Evolutionary conservation across 352 stramenopile species (phyloP).

Genomic region (Phytophthora rubi): DNA sequence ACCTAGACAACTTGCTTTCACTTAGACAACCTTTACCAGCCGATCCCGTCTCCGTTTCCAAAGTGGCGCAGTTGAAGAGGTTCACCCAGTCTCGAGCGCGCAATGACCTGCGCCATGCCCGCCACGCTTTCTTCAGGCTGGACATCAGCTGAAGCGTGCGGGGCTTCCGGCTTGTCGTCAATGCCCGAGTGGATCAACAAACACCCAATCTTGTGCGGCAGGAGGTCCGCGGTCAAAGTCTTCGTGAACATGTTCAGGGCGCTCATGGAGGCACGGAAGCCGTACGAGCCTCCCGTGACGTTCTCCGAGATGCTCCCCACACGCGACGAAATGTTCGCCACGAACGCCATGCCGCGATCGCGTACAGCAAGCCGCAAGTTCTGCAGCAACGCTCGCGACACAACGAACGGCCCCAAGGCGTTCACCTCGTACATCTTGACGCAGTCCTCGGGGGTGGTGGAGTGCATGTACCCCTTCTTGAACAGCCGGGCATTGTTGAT

Average conservation of each 20-base stretch:
- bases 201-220: constrained; percentile 59
- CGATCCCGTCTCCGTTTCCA: constrained; percentile 54
- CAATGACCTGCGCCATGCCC: constrained; percentile 62
- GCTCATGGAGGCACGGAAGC: constrained; percentile 80
- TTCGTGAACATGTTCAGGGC: constrained; percentile 82
- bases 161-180: constrained; percentile 61
- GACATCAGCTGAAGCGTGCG: constrained; percentile 38
- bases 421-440: constrained; percentile 76
- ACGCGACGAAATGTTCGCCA: constrained; percentile 59
- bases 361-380: constrained; percentile 51
- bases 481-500: constrained; percentile 79
- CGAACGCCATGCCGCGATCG: constrained; percentile 50
- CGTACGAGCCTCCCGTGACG: constrained; percentile 61
- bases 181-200: constrained; percentile 67
- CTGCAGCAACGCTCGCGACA: constrained; percentile 61
- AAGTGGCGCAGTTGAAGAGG: constrained; percentile 64
- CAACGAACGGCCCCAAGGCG: constrained; percentile 63
- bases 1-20: constrained; percentile 31
- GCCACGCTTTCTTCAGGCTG: constrained; percentile 57
- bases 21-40: constrained; percentile 47
- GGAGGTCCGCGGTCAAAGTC: constrained; percentile 56
- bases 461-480: constrained; percentile 38
- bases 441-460: constrained; percentile 53
- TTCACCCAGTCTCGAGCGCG: constrained; percentile 53
- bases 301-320: constrained; percentile 61